Percentiles rank a stretch among this genome's conserved stretches.
Conservation (phyloP, 2,329 filamentous ascomycete genomes). For the Westerdykella sp. region DNA sequence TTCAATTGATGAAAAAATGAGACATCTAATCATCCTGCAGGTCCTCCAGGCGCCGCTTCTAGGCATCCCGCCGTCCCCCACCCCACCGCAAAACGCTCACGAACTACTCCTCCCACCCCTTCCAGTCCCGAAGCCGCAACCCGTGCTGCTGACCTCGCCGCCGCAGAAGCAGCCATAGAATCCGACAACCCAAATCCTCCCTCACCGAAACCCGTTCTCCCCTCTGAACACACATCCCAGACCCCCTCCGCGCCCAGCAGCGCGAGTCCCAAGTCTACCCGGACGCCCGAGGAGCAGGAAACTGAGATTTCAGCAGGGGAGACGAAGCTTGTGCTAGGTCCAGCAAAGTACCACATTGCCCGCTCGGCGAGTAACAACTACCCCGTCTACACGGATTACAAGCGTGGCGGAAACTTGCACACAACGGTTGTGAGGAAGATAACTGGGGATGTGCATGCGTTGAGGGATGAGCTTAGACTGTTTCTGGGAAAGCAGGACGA, state of each 20-base stretch:
- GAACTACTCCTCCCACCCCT: constrained; percentile 21
- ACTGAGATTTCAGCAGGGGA: constrained; percentile 9
- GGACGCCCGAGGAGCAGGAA: constrained; percentile 6
- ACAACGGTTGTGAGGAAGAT: constrained; percentile 73
- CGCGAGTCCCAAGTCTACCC: neutral
- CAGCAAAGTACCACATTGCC: constrained; percentile 59
- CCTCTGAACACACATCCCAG: constrained; percentile 11
- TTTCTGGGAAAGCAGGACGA: constrained; percentile 53
- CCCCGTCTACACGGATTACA: constrained; percentile 68
- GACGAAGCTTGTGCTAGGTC: constrained; percentile 11
- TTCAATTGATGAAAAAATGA: neutral
- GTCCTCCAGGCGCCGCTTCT: constrained; percentile 20
- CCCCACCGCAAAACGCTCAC: constrained; percentile 9
- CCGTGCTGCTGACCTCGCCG: constrained; percentile 27
- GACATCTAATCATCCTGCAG: constrained; percentile 4
- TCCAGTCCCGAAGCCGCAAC: constrained; percentile 26
- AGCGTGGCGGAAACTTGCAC: constrained; percentile 69
- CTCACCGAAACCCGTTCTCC: constrained; percentile 17
- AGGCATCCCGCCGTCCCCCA: constrained; percentile 17
- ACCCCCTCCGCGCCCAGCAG: constrained; percentile 3
- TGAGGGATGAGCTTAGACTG: constrained; percentile 58
- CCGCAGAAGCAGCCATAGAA: constrained; percentile 31
- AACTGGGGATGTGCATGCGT: constrained; percentile 60
- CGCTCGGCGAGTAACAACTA: constrained; percentile 66
- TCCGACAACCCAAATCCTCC: constrained; percentile 26